Evolutionary conservation across 305 asterid species (phyloP).

Genomic region (Fraxinus albicans): DNA sequence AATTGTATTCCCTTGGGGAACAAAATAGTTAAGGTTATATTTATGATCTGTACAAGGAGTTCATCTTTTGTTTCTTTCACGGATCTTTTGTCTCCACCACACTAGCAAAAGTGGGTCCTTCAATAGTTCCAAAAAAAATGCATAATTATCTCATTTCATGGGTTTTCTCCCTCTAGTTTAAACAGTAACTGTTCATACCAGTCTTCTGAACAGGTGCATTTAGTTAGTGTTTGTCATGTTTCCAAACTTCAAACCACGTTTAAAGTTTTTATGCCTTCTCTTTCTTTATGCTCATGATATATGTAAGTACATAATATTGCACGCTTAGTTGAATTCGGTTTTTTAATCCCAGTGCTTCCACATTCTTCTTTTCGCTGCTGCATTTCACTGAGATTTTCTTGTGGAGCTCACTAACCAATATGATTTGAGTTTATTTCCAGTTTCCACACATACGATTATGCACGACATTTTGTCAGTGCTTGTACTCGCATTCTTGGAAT

Average conservation of each 20-base stretch:
- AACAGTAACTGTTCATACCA: neutral
- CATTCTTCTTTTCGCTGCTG: neutral
- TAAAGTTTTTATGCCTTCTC: neutral
- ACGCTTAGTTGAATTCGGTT: neutral
- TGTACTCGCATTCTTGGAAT: constrained; percentile 95
- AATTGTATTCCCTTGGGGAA: neutral
- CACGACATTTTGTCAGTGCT: constrained; percentile 92
- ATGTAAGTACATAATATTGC: neutral
- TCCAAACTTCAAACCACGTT: neutral
- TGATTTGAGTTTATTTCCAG: constrained; percentile 46
- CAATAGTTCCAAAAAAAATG: neutral
- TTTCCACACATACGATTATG: constrained; percentile 93
- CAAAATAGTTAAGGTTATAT: neutral
- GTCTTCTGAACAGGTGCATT: constrained; percentile 6
- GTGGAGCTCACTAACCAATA: constrained; percentile 24
- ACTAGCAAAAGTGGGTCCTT: neutral
- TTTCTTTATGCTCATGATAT: constrained; percentile 6
- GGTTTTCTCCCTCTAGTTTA: constrained; percentile 11
- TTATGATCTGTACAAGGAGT: neutral
- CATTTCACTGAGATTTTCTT: constrained; percentile 6
- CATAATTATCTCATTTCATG: neutral
- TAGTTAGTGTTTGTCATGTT: neutral
- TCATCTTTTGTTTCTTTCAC: neutral
- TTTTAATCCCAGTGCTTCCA: neutral
- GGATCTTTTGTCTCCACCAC: neutral